Percentiles rank a stretch among this genome's conserved stretches.
Conservation (phyloP, 768 basidiomycete species). For the Lactifluus piperatus region DNA sequence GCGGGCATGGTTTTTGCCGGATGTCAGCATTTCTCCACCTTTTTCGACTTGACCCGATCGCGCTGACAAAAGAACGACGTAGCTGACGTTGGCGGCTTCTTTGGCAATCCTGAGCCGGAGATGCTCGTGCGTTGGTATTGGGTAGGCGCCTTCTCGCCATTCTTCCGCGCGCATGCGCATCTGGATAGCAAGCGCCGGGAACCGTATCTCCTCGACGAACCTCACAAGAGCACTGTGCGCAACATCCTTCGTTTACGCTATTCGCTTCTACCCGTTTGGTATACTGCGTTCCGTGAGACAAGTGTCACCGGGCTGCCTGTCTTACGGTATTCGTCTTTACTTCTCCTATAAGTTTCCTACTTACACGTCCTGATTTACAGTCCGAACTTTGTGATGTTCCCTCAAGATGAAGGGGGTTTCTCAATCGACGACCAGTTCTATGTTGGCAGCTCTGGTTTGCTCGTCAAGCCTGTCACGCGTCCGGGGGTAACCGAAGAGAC, state of each 20-base stretch:
- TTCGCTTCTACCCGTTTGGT: slow-evolving; percentile 86
- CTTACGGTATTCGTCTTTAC: slow-evolving; percentile 46
- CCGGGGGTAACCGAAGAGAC: slow-evolving; percentile 59
- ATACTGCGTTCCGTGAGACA: slow-evolving; percentile 92
- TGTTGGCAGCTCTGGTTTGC: slow-evolving; percentile 77
- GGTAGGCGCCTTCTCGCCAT: slow-evolving; percentile 89
- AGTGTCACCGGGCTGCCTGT: slow-evolving; percentile 76
- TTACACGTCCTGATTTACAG: slow-evolving; percentile 32
- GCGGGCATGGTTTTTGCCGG: slow-evolving; percentile 89
- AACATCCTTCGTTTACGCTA: slow-evolving; percentile 79
- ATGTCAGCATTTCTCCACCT: slow-evolving; percentile 43
- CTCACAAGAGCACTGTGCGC: slow-evolving; percentile 75
- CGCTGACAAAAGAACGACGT: slow-evolving; percentile 10
- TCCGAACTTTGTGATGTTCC: slow-evolving; percentile 95
- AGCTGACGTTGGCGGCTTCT: slow-evolving; percentile 99
- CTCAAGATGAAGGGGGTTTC: slow-evolving; percentile 79
- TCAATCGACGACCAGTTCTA: slow-evolving; percentile 92
- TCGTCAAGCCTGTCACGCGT: slow-evolving; percentile 84
- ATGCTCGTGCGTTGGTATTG: slow-evolving; percentile 98
- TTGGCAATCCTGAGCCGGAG: slow-evolving; percentile 90
- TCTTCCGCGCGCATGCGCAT: slow-evolving; percentile 98
- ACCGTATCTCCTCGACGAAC: slow-evolving; percentile 86
- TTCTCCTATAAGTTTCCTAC: neutral
- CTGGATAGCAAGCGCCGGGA: slow-evolving; percentile 97
- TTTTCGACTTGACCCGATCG: neutral